Evolutionary conservation across 108 stramenopile genomes (phyloP).

Genomic region (Parietichytrium sp.): DNA sequence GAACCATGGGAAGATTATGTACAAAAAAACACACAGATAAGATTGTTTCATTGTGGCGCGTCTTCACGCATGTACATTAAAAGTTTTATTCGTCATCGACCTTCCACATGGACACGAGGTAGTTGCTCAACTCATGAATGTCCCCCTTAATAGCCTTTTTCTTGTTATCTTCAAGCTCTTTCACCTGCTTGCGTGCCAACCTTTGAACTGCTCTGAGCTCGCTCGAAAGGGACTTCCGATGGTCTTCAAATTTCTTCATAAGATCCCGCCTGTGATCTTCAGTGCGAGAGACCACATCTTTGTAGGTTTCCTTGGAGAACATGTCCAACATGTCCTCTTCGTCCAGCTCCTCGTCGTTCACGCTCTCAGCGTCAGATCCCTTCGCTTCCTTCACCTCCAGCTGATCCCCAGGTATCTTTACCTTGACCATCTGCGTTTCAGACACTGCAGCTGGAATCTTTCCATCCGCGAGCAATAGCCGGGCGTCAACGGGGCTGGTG

Average conservation of each 20-base stretch:
- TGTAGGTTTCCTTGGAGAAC: slow-evolving; percentile 33
- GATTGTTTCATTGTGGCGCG: too few relatives aligned
- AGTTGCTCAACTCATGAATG: slow-evolving; percentile 1
- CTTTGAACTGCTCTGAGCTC: background rate
- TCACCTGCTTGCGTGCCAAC: background rate
- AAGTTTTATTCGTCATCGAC: slow-evolving; percentile 4
- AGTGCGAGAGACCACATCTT: background rate
- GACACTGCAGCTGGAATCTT: too few relatives aligned
- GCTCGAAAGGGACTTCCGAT: background rate
- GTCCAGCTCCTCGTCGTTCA: background rate
- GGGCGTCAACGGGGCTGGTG: slow-evolving; percentile 3
- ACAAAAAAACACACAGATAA: too few relatives aligned
- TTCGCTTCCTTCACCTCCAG: slow-evolving; percentile 10
- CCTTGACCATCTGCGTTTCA: too few relatives aligned
- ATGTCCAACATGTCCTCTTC: background rate
- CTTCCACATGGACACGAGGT: slow-evolving; percentile 34
- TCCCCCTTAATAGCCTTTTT: background rate
- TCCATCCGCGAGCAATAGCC: too few relatives aligned
- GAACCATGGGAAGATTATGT: too few relatives aligned
- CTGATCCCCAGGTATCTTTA: too few relatives aligned
- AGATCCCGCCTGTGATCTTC: background rate
- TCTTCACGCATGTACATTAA: too few relatives aligned
- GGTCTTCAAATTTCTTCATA: background rate
- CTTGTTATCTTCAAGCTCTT: slow-evolving; percentile 26
- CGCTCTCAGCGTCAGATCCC: background rate